Evolutionary conservation across 164 flowering plant species (phyloP), one percentile per base, ranked within the genome.

Genomic region (Aristolochia californica): DNA sequence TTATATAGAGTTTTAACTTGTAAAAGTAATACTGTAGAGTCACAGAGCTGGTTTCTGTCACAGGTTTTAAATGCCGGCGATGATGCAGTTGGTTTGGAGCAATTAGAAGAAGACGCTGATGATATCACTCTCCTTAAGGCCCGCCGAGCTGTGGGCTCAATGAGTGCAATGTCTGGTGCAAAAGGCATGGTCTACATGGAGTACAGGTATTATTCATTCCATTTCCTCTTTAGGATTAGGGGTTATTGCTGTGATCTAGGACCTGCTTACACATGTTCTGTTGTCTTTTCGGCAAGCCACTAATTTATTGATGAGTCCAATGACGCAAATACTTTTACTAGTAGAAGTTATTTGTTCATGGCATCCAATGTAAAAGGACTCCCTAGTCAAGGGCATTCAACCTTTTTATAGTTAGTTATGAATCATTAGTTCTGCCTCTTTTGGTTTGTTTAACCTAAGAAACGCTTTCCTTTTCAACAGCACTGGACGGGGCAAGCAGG

Each of bases 151-250:
- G 28, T 52, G 26, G 89, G 94, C 26, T 78, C 94, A 45, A 85
- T 93, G 95, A 93, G 97, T 69, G 77, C 82, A 28, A 85, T 89
- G 97, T 93, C 97, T 43, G 97, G 97, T 48, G 89, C 97, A 52
- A 71, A 70, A 2, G 91, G 94, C 59, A 87, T 77, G 91, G 82
- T 87, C 59, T 93, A 93, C 77, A 80, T 83, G 90, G 98, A 93
- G 69, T 93, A 83, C 78, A 80, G 61, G 95, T 89, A 77, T 48
- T 34, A 8, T 34, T 34, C 10, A 3, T 3, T 34, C 40, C 40
- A 2, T 12, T 34, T 34, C 10, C 40, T 34, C 10, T 5, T 1
- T 34, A 34, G n/a, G n/a, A n/a, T n/a, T 34, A 34, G 7, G 40
- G 40, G 40, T 12, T 34, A 34, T 34, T 34, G 40, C 10, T 34